phyloP scores from a whole-genome alignment of 163 green algal species.

The Scenedesmus sp. region DNA sequence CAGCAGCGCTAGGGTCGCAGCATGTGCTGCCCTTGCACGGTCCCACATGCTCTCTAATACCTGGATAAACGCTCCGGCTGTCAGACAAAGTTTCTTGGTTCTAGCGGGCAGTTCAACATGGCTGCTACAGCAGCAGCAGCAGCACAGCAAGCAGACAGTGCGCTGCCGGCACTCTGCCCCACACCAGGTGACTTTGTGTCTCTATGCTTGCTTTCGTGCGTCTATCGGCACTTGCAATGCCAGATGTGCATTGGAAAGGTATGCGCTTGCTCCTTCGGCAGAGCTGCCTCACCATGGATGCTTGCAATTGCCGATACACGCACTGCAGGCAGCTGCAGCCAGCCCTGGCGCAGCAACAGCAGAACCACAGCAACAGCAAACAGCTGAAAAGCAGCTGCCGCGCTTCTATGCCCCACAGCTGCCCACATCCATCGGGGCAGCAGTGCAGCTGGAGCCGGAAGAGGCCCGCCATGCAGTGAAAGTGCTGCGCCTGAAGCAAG shows the following conservation, averaged over 20 bases:
- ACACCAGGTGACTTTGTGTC: neutral
- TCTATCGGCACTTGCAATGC: too few species aligned
- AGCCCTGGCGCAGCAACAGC: neutral
- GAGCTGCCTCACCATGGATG: neutral
- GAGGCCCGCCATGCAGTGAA: slow-evolving; percentile 70
- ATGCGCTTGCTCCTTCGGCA: too few species aligned
- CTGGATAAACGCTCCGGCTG: neutral
- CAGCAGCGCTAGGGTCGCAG: neutral
- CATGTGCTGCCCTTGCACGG: neutral
- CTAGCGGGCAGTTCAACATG: neutral
- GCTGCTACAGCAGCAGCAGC: neutral
- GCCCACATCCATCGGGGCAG: neutral
- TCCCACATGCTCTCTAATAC: neutral
- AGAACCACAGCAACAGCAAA: neutral
- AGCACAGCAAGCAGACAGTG: neutral
- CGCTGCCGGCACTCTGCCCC: neutral
- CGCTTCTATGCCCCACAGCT: slow-evolving; percentile 45
- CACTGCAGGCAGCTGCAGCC: neutral
- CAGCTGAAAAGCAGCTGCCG: neutral
- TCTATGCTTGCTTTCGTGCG: neutral
- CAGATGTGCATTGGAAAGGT: too few species aligned
- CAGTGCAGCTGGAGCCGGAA: slow-evolving; percentile 63
- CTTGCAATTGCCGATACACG: neutral
- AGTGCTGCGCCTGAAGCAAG: slow-evolving; percentile 68
- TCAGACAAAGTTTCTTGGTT: neutral